Evolutionary conservation across 2,329 filamentous ascomycete genomes (phyloP).

Genomic region (Paraconiothyrium brasiliense): DNA sequence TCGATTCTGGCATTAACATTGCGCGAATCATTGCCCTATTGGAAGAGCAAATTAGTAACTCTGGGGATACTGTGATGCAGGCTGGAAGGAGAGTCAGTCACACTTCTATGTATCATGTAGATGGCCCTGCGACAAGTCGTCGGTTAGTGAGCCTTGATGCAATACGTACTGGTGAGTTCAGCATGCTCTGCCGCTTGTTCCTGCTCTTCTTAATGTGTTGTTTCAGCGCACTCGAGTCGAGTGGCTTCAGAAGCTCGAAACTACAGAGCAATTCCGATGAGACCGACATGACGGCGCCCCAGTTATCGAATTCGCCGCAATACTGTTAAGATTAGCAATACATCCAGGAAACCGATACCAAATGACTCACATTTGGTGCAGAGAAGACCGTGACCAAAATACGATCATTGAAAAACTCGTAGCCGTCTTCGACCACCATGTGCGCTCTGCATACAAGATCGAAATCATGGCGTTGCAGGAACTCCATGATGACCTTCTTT

Average conservation of each 20-base stretch:
- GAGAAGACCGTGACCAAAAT: slow-evolving; percentile 97
- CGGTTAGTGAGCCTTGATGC: slow-evolving; percentile 26
- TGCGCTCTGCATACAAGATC: slow-evolving; percentile 96
- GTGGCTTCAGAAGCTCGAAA: slow-evolving; percentile 94
- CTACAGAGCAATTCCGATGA: slow-evolving; percentile 93
- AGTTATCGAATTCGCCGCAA: slow-evolving; percentile 98
- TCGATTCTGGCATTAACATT: neutral
- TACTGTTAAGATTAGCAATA: slow-evolving; percentile 66
- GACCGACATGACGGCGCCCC: slow-evolving; percentile 98
- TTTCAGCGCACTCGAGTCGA: slow-evolving; percentile 95
- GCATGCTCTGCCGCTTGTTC: slow-evolving; percentile 92
- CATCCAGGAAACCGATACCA: neutral
- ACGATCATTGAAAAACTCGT: slow-evolving; percentile 97
- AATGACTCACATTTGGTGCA: slow-evolving; percentile 86
- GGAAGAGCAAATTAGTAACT: slow-evolving; percentile 55
- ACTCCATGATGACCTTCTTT: slow-evolving; percentile 97
- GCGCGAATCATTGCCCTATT: slow-evolving; percentile 30
- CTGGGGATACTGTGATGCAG: slow-evolving; percentile 61
- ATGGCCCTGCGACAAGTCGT: slow-evolving; percentile 31
- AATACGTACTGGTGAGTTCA: slow-evolving; percentile 89
- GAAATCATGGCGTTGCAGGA: slow-evolving; percentile 93
- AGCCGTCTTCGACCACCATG: slow-evolving; percentile 99
- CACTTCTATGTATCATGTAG: slow-evolving; percentile 36
- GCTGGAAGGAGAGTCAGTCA: slow-evolving; percentile 50
- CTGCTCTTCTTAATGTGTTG: slow-evolving; percentile 98